Percentiles rank a stretch among this genome's conserved stretches.
These are phyloP conservation scores for Wickerhamomyces sp. DNA, from an alignment of 1,139 yeast genomes.

Conservation along the genomic window DNA sequence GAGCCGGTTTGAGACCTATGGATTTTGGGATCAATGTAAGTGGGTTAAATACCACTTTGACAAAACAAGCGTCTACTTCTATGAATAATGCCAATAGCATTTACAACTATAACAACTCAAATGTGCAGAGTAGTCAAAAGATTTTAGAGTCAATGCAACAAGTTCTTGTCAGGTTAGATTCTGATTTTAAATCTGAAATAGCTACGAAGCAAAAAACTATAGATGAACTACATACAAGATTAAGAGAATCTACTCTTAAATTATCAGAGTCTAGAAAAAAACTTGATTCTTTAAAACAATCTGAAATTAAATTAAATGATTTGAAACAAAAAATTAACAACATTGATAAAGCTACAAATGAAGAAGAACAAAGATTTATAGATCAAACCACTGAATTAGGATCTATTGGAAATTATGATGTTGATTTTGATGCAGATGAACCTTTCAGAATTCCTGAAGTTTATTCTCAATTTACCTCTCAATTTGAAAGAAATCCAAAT, in stretches of 20 bases:
- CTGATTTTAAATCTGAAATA: conserved; percentile 46
- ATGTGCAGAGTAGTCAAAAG: conserved; percentile 32
- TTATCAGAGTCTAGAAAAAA: conserved; percentile 41
- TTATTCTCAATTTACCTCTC: conserved; percentile 42
- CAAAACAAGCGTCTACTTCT: neutral
- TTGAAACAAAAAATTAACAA: conserved; percentile 48
- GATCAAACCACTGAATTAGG: conserved; percentile 35
- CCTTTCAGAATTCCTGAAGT: conserved; percentile 67
- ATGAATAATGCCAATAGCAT: neutral
- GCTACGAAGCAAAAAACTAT: conserved; percentile 40
- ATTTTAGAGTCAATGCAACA: conserved; percentile 39
- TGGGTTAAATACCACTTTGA: conserved; percentile 10
- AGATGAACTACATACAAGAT: conserved; percentile 39
- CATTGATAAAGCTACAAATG: conserved; percentile 51
- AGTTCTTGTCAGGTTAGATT: conserved; percentile 36
- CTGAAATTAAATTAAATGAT: conserved; percentile 38
- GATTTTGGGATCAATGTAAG: conserved; percentile 60
- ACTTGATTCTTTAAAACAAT: conserved; percentile 36
- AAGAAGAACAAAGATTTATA: conserved; percentile 49
- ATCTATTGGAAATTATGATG: conserved; percentile 37
- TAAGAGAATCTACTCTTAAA: conserved; percentile 43
- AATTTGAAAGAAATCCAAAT: conserved; percentile 25
- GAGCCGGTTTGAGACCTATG: conserved; percentile 77
- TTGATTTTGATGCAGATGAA: conserved; percentile 76
- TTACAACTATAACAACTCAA: conserved; percentile 1